Evolutionary conservation across 192 early-diverging fungal species (phyloP).

Genomic region (Lunasporangiospora selenospora): DNA sequence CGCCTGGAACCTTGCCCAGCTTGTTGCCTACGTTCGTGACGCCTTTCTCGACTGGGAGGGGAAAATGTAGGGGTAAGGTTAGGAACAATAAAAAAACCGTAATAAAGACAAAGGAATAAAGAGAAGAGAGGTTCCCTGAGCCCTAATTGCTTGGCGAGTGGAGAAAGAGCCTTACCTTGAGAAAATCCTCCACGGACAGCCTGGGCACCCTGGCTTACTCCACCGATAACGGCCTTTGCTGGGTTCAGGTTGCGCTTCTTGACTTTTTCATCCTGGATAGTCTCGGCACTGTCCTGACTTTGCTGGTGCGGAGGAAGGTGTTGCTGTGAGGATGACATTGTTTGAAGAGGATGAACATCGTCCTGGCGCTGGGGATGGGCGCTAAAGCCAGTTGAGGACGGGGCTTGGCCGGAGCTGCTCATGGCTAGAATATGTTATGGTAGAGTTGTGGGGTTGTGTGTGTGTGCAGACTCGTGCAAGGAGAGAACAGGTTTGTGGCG

Average conservation of each 20-base stretch:
- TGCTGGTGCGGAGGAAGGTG: background rate
- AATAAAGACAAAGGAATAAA: background rate
- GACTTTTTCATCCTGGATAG: slow-evolving; percentile 4
- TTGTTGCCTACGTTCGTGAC: slow-evolving; percentile 29
- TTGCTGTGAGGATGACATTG: background rate
- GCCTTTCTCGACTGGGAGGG: slow-evolving; percentile 33
- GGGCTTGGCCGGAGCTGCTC: no score
- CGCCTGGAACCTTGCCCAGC: slow-evolving; percentile 37
- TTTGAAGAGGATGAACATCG: background rate
- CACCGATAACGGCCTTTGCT: slow-evolving; percentile 24
- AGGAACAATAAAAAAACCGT: no score
- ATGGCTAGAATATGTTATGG: no score
- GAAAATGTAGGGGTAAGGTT: background rate
- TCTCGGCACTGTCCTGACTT: background rate
- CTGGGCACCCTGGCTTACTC: slow-evolving; percentile 20
- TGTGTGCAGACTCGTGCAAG: background rate
- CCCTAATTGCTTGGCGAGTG: background rate
- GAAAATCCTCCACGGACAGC: slow-evolving; percentile 41
- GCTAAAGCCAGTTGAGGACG: no score
- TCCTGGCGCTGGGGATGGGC: no score
- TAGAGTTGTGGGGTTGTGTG: background rate
- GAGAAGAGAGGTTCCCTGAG: background rate
- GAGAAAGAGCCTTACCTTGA: slow-evolving; percentile 10
- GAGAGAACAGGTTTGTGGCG: background rate
- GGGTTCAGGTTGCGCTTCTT: slow-evolving; percentile 24